Conservation (phyloP, 2,329 filamentous ascomycete species). For the Aureobasidium melanogenum region DNA sequence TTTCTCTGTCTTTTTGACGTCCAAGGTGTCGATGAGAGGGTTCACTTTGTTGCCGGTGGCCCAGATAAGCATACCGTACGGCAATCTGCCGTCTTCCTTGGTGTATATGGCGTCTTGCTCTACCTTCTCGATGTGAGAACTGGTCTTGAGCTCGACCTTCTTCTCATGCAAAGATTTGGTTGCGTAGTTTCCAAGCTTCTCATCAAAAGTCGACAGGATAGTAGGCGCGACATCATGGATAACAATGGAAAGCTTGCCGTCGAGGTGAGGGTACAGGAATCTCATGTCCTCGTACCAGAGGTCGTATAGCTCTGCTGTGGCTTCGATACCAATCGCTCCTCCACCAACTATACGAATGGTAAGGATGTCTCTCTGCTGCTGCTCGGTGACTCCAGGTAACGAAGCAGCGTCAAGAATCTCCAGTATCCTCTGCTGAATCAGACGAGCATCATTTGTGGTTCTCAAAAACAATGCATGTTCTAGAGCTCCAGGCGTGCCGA, state of each 20-base stretch:
- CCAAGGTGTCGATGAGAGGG: slow-evolving; percentile 25
- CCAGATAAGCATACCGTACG: slow-evolving; percentile 32
- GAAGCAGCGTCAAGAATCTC: slow-evolving; percentile 31
- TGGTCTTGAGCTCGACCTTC: slow-evolving; percentile 31
- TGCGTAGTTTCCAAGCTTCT: slow-evolving; percentile 34
- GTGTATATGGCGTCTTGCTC: slow-evolving; percentile 27
- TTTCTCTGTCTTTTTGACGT: slow-evolving; percentile 26
- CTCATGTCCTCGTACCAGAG: slow-evolving; percentile 31
- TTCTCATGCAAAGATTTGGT: slow-evolving; percentile 28
- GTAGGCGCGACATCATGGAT: slow-evolving; percentile 37
- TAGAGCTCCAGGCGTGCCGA: slow-evolving; percentile 31
- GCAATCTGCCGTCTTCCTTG: slow-evolving; percentile 27
- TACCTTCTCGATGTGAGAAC: slow-evolving; percentile 29
- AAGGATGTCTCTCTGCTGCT: slow-evolving; percentile 26
- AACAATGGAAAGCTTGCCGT: slow-evolving; percentile 30
- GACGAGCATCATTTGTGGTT: slow-evolving; percentile 28
- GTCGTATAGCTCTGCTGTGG: slow-evolving; percentile 37
- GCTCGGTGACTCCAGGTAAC: slow-evolving; percentile 22
- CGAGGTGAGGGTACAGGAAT: slow-evolving; percentile 33
- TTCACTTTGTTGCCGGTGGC: slow-evolving; percentile 31
- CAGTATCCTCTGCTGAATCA: slow-evolving; percentile 27
- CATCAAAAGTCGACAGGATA: slow-evolving; percentile 35
- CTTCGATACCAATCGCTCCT: slow-evolving; percentile 35
- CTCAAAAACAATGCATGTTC: slow-evolving; percentile 32
- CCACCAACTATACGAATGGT: slow-evolving; percentile 35